Percentiles rank a stretch among this genome's conserved stretches.
These are phyloP conservation scores for Coemansia sp. DNA, from an alignment of 192 early-diverging fungal genomes.

Conservation along the genomic window DNA sequence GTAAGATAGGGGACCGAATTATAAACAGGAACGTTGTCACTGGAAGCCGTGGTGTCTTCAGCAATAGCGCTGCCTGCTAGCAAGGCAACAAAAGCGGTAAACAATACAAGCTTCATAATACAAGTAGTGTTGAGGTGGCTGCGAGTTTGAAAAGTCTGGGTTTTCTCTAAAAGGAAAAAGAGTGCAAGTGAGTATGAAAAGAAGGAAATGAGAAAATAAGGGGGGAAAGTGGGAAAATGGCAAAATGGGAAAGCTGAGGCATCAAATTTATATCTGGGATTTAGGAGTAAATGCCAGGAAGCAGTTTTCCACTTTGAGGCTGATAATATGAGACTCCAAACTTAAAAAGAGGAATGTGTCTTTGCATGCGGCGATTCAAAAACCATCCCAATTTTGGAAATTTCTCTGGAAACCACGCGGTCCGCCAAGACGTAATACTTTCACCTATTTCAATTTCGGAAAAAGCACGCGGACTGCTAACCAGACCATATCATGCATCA, in stretches of 20 bases:
- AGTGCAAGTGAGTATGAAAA: not conserved
- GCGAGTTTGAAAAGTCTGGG: not conserved
- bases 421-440: too few species aligned
- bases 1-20: constrained; percentile 32
- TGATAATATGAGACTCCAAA: not conserved
- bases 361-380: not conserved
- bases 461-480: not conserved
- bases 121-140: not conserved
- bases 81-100: not conserved
- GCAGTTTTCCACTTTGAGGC: too few species aligned
- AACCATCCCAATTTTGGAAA: not conserved
- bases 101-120: not conserved
- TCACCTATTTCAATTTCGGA: not conserved
- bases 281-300: too few species aligned
- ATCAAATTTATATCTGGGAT: too few species aligned
- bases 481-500: too few species aligned
- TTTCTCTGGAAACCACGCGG: not conserved
- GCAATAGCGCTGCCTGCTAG: not conserved
- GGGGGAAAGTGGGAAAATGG: not conserved
- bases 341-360: not conserved
- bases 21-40: not conserved
- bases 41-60: not conserved
- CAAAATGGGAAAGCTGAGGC: too few species aligned
- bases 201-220: not conserved
- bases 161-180: not conserved